Conservation (phyloP, 768 basidiomycete genomes). For the Lepiota venenata region DNA sequence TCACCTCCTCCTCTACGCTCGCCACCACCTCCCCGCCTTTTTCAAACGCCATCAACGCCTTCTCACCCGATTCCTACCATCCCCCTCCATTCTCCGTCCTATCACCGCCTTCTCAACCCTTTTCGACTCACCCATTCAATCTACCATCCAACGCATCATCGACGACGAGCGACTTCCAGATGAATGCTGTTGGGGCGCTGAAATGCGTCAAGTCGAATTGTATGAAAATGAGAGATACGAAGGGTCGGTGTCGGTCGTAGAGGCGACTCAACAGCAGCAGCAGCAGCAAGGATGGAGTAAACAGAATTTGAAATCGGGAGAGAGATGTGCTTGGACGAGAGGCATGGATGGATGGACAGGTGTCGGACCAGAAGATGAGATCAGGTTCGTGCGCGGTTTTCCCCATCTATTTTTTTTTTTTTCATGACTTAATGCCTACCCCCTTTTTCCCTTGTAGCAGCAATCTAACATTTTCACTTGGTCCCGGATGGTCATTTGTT, state of each 20-base stretch:
- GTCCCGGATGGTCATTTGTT: slow-evolving; percentile 71
- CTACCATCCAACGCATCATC: slow-evolving; percentile 36
- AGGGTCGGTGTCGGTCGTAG: background rate
- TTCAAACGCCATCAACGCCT: background rate
- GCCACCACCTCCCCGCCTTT: slow-evolving; percentile 10
- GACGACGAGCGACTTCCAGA: slow-evolving; percentile 70
- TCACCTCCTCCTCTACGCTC: slow-evolving; percentile 12
- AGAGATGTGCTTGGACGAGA: slow-evolving; percentile 67
- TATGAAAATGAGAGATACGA: slow-evolving; percentile 77
- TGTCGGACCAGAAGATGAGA: slow-evolving; percentile 44
- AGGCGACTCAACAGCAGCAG: background rate
- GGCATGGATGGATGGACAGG: slow-evolving; percentile 71
- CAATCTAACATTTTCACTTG: slow-evolving; percentile 77
- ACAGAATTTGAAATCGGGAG: slow-evolving; percentile 35
- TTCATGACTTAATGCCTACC: background rate
- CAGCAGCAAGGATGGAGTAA: slow-evolving; percentile 37
- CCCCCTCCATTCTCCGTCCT: background rate
- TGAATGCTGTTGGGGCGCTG: slow-evolving; percentile 60
- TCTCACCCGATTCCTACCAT: too few relatives aligned
- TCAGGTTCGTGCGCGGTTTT: slow-evolving; percentile 49
- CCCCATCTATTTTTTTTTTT: slow-evolving; percentile 1
- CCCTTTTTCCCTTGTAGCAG: slow-evolving; percentile 45
- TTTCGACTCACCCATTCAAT: slow-evolving; percentile 10
- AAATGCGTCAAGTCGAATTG: slow-evolving; percentile 66
- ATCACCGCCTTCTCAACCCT: background rate